Percentiles rank a stretch among this genome's conserved stretches.
Evolutionary conservation across 345 rosid genomes (phyloP).

Genomic region (Pugionium cornutum): DNA sequence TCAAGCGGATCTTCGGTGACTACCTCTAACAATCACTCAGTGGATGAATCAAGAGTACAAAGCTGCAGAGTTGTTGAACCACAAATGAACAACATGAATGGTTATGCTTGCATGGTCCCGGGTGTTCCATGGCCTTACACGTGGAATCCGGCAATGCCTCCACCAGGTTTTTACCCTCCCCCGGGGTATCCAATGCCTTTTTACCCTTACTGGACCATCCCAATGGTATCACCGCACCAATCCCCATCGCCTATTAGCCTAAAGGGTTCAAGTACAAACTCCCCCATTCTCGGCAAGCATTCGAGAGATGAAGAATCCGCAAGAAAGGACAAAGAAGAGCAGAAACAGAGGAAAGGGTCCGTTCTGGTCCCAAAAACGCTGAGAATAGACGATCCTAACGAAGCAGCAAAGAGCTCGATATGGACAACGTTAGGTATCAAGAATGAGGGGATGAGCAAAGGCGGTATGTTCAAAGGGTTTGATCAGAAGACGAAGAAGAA

Average conservation of each 20-base stretch:
- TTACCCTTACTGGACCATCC: constrained; percentile 73
- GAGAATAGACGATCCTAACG: constrained; percentile 70
- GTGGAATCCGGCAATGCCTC: constrained; percentile 61
- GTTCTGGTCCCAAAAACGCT: constrained; percentile 69
- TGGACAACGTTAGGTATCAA: constrained; percentile 71
- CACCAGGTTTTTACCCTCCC: constrained; percentile 59
- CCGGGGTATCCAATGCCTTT: constrained; percentile 64
- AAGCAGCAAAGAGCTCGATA: constrained; percentile 78
- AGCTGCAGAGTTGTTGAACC: constrained; percentile 35
- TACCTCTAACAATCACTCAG: constrained; percentile 28
- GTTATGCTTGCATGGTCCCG: constrained; percentile 53
- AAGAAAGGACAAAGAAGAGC: constrained; percentile 36
- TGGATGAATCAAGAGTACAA: constrained; percentile 38
- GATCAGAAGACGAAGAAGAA: constrained; percentile 54
- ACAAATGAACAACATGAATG: constrained; percentile 41
- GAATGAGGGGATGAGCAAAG: constrained; percentile 51
- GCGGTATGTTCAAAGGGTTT: constrained; percentile 62
- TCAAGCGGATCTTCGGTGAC: constrained; percentile 58
- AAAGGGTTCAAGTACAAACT: constrained; percentile 45
- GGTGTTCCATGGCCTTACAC: constrained; percentile 86
- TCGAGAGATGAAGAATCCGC: constrained; percentile 53
- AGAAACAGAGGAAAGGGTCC: constrained; percentile 51
- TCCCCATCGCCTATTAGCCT: constrained; percentile 45
- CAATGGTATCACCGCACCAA: constrained; percentile 51
- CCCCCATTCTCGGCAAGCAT: constrained; percentile 68